A percentile compares a stretch with the other conserved stretches of the same genome.
Evolutionary conservation across 2,329 filamentous ascomycete species (phyloP).

Genomic region (Metarhizium album): DNA sequence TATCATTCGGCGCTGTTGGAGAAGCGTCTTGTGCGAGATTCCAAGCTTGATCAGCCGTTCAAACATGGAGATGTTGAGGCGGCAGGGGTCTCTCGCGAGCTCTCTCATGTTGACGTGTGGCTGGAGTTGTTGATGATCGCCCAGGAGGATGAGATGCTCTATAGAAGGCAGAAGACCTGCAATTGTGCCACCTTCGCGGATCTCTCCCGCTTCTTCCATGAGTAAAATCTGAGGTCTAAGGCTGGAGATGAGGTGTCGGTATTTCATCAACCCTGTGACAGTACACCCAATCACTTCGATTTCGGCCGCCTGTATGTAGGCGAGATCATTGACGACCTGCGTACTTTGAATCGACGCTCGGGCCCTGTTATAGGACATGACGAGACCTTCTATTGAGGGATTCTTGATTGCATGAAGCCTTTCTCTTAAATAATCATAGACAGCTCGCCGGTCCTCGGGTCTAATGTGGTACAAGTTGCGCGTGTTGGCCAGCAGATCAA

Average conservation of each 20-base stretch:
- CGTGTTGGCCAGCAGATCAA: not conserved
- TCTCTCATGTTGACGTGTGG: slow-evolving; percentile 54
- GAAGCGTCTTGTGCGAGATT: slow-evolving; percentile 53
- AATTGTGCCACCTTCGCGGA: slow-evolving; percentile 50
- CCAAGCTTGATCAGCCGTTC: slow-evolving; percentile 61
- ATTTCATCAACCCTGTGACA: slow-evolving; percentile 73
- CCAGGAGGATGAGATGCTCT: slow-evolving; percentile 49
- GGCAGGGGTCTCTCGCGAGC: slow-evolving; percentile 49
- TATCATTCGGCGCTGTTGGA: slow-evolving; percentile 53
- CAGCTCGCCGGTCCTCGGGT: not conserved
- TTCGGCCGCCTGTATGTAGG: slow-evolving; percentile 22
- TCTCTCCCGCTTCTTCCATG: slow-evolving; percentile 74
- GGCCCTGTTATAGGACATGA: slow-evolving; percentile 36
- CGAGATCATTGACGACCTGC: slow-evolving; percentile 46
- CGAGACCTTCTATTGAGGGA: slow-evolving; percentile 21
- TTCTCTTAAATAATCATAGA: slow-evolving; percentile 3
- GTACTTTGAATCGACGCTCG: slow-evolving; percentile 44
- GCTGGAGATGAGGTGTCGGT: slow-evolving; percentile 57
- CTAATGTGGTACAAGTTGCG: slow-evolving; percentile 3
- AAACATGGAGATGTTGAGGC: slow-evolving; percentile 66
- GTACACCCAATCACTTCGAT: slow-evolving; percentile 54
- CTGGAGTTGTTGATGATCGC: slow-evolving; percentile 71
- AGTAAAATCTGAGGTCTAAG: slow-evolving; percentile 58
- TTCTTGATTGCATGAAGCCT: not conserved
- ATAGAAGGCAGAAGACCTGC: slow-evolving; percentile 37